phyloP scores from a whole-genome alignment of 2,329 filamentous ascomycete genomes.

The Ophiostoma sp. region DNA sequence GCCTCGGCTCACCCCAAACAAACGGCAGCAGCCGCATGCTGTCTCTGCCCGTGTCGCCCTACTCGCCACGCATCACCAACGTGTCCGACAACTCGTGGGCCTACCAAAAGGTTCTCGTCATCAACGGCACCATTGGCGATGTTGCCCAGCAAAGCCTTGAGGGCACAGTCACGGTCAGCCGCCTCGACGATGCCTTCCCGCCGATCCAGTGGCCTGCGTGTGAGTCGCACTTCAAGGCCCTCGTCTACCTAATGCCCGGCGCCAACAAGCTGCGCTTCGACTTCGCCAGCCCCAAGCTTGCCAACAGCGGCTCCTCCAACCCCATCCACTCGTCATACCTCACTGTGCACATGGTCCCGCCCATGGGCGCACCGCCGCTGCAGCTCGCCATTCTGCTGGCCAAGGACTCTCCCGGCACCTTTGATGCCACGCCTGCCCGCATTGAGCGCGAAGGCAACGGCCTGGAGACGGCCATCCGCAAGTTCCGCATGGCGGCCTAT shows the following conservation, averaged over 20 bases:
- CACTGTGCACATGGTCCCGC: slow-evolving; percentile 78
- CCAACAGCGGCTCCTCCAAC: slow-evolving; percentile 60
- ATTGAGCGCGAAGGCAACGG: slow-evolving; percentile 75
- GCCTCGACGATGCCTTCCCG: slow-evolving; percentile 81
- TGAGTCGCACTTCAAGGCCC: slow-evolving; percentile 84
- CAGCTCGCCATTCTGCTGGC: slow-evolving; percentile 84
- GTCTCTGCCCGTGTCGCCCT: slow-evolving; percentile 64
- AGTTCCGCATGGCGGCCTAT: slow-evolving; percentile 93
- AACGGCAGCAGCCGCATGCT: slow-evolving; percentile 50
- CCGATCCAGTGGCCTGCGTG: slow-evolving; percentile 79
- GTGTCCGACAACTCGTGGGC: slow-evolving; percentile 81
- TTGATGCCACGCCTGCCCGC: slow-evolving; percentile 73
- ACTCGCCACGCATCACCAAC: slow-evolving; percentile 74
- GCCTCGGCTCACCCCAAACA: slow-evolving; percentile 51
- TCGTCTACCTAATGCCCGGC: slow-evolving; percentile 85
- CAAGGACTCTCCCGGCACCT: slow-evolving; percentile 81
- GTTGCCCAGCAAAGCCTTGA: slow-evolving; percentile 62
- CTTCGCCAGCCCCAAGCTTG: slow-evolving; percentile 76
- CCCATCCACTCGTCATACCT: slow-evolving; percentile 73
- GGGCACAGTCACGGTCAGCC: slow-evolving; percentile 71
- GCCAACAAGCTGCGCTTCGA: slow-evolving; percentile 85
- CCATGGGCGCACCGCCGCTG: slow-evolving; percentile 72
- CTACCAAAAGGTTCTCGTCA: slow-evolving; percentile 80
- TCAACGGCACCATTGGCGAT: slow-evolving; percentile 78
- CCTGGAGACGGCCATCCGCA: slow-evolving; percentile 73